Conservation (phyloP, 192 early-diverging fungal genomes). For the Podila minutissima region DNA sequence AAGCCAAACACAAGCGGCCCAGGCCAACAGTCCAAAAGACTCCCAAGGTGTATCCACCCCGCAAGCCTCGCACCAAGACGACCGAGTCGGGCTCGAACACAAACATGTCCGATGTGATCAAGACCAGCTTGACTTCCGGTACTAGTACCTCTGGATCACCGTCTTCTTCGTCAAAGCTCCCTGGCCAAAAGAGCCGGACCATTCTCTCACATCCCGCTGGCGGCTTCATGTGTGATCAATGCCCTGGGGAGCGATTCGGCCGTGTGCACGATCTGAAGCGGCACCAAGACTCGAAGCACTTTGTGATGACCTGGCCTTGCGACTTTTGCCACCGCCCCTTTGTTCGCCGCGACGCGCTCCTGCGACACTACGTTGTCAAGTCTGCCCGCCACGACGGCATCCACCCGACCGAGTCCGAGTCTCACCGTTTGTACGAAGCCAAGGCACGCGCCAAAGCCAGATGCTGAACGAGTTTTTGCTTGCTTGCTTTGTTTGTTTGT, state of each 20-base stretch:
- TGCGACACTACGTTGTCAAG: not conserved
- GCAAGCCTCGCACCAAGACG: constrained; percentile 4
- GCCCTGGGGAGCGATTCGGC: not conserved
- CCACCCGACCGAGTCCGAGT: not conserved
- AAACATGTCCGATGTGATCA: not conserved
- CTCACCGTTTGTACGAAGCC: constrained; percentile 1
- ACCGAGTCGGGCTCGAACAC: not conserved
- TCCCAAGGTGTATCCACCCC: constrained; percentile 37
- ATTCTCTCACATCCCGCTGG: not conserved
- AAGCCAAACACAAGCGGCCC: not conserved
- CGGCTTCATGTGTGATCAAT: not conserved
- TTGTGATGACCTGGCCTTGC: not conserved
- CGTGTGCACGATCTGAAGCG: not conserved
- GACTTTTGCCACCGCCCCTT: not conserved
- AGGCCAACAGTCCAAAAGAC: constrained; percentile 6
- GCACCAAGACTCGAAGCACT: constrained; percentile 4
- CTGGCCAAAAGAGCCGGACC: not conserved
- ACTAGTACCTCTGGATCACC: not conserved
- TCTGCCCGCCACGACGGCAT: not conserved
- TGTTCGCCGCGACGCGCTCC: not conserved
- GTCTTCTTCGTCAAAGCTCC: not conserved
- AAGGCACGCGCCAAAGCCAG: constrained; percentile 4
- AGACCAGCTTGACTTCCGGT: not conserved
- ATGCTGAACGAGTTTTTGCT: not conserved
- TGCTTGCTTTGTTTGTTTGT: not conserved